Base-by-base conservation (phyloP, 768 basidiomycete species). In the Leccinellum luteum region DNA sequence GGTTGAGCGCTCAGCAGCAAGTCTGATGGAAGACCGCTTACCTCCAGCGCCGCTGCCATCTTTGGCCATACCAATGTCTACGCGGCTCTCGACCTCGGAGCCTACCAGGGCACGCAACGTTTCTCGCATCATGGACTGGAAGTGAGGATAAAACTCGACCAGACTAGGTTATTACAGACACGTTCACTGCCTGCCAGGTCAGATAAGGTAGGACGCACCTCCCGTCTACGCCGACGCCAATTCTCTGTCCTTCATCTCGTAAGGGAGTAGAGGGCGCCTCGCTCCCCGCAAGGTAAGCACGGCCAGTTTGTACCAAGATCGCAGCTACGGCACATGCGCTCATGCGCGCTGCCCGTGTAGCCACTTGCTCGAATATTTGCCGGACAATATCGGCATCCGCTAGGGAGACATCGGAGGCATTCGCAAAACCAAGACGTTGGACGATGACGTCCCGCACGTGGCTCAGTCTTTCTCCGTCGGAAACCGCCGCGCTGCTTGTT, bases 31-130 rank as follows among this genome's bases (percentile, higher is more conserved):
- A 5, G 28, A 54, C 38, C 17, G 35, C 89, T 75, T 72, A 97
- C 95, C 96, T 68, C 97, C 97, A 43, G 94, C 94, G 35, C 96
- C 97, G 66, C 92, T 95, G 13, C 97, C 97, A 64, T 99, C 97
- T 73, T 97, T 98, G 4, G 97, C 97, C 69, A 98, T 70, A 35
- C 93, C 96, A 65, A 98, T 90, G 50, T 87, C 81, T 1, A 97
- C 85, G 30, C 85, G 78, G 66, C 84, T 78, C 76, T 95, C 93
- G 7, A 90, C 85, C 31, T 90, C 85, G 41, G 83, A 77, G 3
- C 96, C 96, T 3, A 98, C 84, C 21, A 98, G 68, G 3, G 75
- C 69, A n/a, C 82, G 77, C 51, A 99, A 71, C 0, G 94, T 87
- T 45, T 85, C 84, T 17, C 93, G 82, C 54, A 97, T 76, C 13